Base-by-base conservation (phyloP, 225 moss, liverwort and hornwort species). In the Neckera pumila region DNA sequence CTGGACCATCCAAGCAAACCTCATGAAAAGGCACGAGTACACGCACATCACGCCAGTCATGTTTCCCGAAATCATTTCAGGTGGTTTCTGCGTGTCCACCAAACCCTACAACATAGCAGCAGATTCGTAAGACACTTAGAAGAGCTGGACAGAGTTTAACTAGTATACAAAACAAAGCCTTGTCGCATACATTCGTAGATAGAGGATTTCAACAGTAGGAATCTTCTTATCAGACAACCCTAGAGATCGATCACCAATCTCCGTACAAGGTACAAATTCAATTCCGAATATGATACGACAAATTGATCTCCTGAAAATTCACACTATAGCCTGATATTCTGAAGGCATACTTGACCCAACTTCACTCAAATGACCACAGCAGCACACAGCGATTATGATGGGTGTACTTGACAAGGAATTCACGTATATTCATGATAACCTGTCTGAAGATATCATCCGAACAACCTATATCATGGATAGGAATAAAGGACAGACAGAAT, bases 41-140 rank as follows among this genome's bases (percentile, higher is more conserved):
- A 99, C 89, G 87, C 97, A 97, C 98, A 99, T 97, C 87, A 95
- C 99, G 91, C 97, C 97, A 69, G 99, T 97, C 99, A 99, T 99
- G 88, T 99, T 99, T 49, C 96, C 97, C 61, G 99, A 99, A 86
- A 99, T 91, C 89, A 96, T 94, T 80, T 99, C 97, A 67, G 99
- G 99, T 71, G 99, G 95, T 89, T 99, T 99, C 89, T 94, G 94
- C 86, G 96, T 99, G 93, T 99, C 97, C 79, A 96, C 97, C 90
- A 99, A 89, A 88, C 99, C 98, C 98, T 97, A 90, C 80, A 72
- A 91, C 86, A 91, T 47, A 79, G 79, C 64, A 90, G 61, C 71
- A 87, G 40, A 77, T 49, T 60, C 40, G 86, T 74, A 65, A 92
- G 77, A 47, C 60, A 84, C 62, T 88, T 79, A 79, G 40, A 58